phyloP scores from a whole-genome alignment of 2,329 filamentous ascomycete genomes.

The Paecilomyces dactylethromorphus region DNA sequence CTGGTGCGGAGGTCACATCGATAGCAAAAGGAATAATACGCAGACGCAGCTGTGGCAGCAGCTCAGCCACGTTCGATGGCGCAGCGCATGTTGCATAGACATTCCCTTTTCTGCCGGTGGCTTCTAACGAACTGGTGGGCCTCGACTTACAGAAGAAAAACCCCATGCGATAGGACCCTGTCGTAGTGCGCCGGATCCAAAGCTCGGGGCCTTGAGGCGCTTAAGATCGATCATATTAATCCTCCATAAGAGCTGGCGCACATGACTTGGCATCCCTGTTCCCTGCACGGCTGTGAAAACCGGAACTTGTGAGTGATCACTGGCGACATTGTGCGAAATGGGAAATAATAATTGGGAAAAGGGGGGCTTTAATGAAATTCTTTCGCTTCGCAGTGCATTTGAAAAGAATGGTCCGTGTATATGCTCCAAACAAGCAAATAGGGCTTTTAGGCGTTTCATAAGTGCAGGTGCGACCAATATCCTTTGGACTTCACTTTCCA shows the following conservation, averaged over 20 bases:
- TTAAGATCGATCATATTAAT: not conserved
- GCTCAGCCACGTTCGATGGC: not conserved
- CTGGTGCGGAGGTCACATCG: not conserved
- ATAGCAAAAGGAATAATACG: not conserved
- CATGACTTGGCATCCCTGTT: not conserved
- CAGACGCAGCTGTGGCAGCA: not conserved
- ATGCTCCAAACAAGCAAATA: not conserved
- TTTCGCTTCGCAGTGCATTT: not conserved
- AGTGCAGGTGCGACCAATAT: not conserved
- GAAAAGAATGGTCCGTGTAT: not conserved
- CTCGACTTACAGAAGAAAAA: not conserved
- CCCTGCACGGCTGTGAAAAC: not conserved
- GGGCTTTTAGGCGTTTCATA: not conserved
- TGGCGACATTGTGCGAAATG: not conserved
- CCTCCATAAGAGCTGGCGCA: not conserved
- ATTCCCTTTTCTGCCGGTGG: not conserved
- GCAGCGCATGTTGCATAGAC: not conserved
- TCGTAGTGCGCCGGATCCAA: not conserved
- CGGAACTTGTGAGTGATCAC: not conserved
- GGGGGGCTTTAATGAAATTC: not conserved
- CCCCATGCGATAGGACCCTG: not conserved
- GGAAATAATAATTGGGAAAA: not conserved
- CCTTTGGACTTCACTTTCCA: not conserved
- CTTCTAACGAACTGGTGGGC: not conserved
- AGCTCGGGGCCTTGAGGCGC: not conserved